Evolutionary conservation across 1,284 basidiomycete species (phyloP), one percentile per base, ranked within the genome.

Genomic region (Cystobasidium sp.): DNA sequence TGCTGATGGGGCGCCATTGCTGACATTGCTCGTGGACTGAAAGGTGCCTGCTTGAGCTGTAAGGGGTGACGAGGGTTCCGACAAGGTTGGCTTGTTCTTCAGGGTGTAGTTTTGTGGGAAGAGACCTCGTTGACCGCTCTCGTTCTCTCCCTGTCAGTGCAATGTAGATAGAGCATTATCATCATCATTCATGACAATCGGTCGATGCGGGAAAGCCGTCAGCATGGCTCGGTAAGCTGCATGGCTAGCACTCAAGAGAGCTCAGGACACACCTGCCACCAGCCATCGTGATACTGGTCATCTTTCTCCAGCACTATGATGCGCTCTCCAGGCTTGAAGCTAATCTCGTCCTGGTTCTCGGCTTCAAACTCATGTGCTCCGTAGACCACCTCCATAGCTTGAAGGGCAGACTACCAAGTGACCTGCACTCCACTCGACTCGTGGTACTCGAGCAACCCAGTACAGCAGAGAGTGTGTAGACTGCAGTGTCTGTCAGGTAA

Each of bases 251-350:
- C 73, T 39, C 67, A 68, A 77, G 51, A 75, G 44, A n/a, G 41
- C n/a, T 1, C 4, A 6, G 14, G 3, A 85, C 91, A 83, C 80
- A 94, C 94, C 88, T 93, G 90, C 93, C 93, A 98, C 96, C 96
- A 99, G n/a, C 96, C 96, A 83, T 99, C 96, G 53, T 89, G 88
- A 81, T 94, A 99, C 74, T 89, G 85, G 77, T 99, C 96, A 82
- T 99, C 96, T 84, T 88, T 92, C 85, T 99, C 95, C 53, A 97
- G 78, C 55, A 99, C 89, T 80, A 91, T 88, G 80, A 99, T 94
- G 76, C 88, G 86, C 78, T 98, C 93, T 8, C 94, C 95, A 3
- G 90, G 89, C 74, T 85, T 86, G 82, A 99, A 97, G 4, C 89
- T 82, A 65, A 98, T 88, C 83, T 99, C 96, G 84, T 99, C 96